Evolutionary conservation across 1,284 basidiomycete genomes (phyloP), one percentile per base, ranked within the genome.

Genomic region (Pseudozyma tsukubaensis): DNA sequence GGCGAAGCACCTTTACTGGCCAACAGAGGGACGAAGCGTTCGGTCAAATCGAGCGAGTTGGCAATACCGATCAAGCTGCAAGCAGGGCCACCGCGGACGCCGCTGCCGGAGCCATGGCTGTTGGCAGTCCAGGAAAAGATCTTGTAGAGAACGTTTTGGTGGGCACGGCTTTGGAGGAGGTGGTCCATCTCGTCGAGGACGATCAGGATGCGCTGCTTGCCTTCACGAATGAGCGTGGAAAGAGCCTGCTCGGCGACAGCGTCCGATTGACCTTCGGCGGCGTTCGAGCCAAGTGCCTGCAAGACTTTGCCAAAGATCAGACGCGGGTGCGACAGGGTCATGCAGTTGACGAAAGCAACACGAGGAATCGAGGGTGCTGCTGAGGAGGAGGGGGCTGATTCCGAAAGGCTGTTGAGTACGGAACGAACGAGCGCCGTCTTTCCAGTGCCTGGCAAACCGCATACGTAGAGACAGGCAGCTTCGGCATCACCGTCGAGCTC

Each of bases 151-250:
- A 86, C 69, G 60, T 77, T 85, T 57, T 76, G 83, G 59, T 77
- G 81, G 14, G 65, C 78, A 19, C 59, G 78, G 12, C 76, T 73
- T 48, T 80, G 78, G 11, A 85, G 71, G 35, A 86, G 73, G 52
- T 85, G 84, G 63, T 86, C 86, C 66, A 86, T 85, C 73, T 87
- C 86, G 69, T 87, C 86, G 42, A 87, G 82, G 9, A 87, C 80
- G 40, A 87, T 79, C 10, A 86, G 74, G 48, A 72, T 72, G 54
- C 61, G 61, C 49, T 68, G 64, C 24, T 59, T 42, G 19, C 68
- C 68, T 3, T 67, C 76, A 78, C 55, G 50, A 42, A 67, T 63
- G 36, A 63, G 40, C 1, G 45, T 66, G 29, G 67, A 59, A 9
- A 62, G 45, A n/a, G 61, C 67, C 21, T 63, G 55, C 44, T 72